These are phyloP conservation scores for Colletotrichum coccodes DNA, from an alignment of 2,329 filamentous ascomycete species.

Conservation along the genomic window DNA sequence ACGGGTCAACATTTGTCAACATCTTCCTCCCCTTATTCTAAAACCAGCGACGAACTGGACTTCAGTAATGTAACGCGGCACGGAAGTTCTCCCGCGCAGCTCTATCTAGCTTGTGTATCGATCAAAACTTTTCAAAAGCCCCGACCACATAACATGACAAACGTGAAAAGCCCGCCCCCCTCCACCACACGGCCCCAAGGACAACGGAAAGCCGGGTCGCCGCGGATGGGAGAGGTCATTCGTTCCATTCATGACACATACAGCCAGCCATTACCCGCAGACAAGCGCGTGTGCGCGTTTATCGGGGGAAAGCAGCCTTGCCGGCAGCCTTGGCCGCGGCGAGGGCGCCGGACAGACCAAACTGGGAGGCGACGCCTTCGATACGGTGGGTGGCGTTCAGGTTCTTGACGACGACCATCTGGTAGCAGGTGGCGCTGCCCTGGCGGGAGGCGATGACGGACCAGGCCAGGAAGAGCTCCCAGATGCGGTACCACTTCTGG, in stretches of 20 bases:
- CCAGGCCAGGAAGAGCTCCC: slow-evolving; percentile 91
- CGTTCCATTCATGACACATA: slow-evolving; percentile 2
- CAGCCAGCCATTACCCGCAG: background rate
- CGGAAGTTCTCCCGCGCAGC: background rate
- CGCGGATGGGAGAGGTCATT: background rate
- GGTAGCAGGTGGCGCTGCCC: slow-evolving; percentile 86
- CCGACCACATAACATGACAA: slow-evolving; percentile 1
- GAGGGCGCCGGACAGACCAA: slow-evolving; percentile 72
- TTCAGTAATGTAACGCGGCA: background rate
- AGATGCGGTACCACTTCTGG: slow-evolving; percentile 94
- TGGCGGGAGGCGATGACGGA: slow-evolving; percentile 87
- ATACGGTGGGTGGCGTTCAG: slow-evolving; percentile 87
- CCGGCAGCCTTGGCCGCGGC: slow-evolving; percentile 45
- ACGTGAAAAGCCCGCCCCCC: background rate
- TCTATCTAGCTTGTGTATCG: slow-evolving; percentile 4
- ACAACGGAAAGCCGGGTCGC: background rate
- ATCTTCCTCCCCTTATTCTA: background rate
- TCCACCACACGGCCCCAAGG: background rate
- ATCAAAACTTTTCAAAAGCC: slow-evolving; percentile 12
- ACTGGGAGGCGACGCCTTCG: slow-evolving; percentile 77
- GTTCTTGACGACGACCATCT: slow-evolving; percentile 90
- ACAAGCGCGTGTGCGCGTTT: background rate
- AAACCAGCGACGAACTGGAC: background rate
- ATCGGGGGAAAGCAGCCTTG: slow-evolving; percentile 17
- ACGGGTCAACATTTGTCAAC: background rate